Evolutionary conservation across 1,284 basidiomycete species (phyloP), one percentile per base, ranked within the genome.

Genomic region (Taiwanofungus camphoratus): DNA sequence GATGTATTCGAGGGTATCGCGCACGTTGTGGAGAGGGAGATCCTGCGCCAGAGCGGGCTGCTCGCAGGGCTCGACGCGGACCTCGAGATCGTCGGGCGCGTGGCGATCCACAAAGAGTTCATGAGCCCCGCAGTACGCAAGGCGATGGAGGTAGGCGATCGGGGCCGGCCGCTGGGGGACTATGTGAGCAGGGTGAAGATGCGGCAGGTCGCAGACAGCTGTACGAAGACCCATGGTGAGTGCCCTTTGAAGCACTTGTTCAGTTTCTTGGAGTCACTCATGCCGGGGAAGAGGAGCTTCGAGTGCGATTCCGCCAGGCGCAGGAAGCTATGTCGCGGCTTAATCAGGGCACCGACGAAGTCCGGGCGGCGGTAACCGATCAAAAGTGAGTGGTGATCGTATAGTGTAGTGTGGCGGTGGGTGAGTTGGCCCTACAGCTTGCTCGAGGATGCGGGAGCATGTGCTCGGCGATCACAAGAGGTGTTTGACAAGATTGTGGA

Each of bases 131-230:
- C 73, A 2, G 75, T 79, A 39, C 68, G 81, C 29, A 77, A 73
- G 51, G 78, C 81, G 2, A 82, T 86, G 38, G 82, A 86, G 46
- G 66, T 72, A 0, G 85, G 84, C 2, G 79, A 80, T 38, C 76
- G 69, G 41, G 72, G 71, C 5, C 70, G 87, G 37, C 82, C 79
- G n/a, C 61, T 91, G 41, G 86, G 81, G 5, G 85, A 87, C 58
- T 92, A 90, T 60, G 87, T 92, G 16, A 82, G 79, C 22, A 73
- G 70, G 51, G 74, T 68, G 41, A 87, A 82, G 66, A 91, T 92
- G 86, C 73, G 75, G 46, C 76, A 89, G 53, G 87, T 90, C 0
- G 79, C 79, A 1, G 81, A 85, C 20, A 79, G 77, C 3, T 91
- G 89, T 58, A 61, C 68, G n/a, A 74, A 77, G 46, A 78, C 80